phyloP scores from a whole-genome alignment of 768 basidiomycete genomes.

The Hypholoma fasciculare region DNA sequence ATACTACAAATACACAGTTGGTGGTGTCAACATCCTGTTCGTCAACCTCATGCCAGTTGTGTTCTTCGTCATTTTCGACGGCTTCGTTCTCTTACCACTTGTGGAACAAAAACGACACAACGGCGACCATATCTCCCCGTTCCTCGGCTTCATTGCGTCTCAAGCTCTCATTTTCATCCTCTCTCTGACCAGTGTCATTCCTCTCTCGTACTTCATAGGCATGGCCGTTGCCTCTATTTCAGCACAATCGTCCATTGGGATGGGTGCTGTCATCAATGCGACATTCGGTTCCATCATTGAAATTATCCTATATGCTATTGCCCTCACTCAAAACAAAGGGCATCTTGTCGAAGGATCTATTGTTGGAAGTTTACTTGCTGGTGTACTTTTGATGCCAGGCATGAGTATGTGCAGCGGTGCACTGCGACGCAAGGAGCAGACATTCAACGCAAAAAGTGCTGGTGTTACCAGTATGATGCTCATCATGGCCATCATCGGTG shows the following conservation, averaged over 20 bases:
- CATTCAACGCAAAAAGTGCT: slow-evolving; percentile 98
- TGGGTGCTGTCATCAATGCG: slow-evolving; percentile 99
- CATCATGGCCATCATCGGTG: slow-evolving; percentile 99
- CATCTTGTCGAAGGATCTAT: slow-evolving; percentile 96
- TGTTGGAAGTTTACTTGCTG: slow-evolving; percentile 92
- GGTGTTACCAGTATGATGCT: slow-evolving; percentile 99
- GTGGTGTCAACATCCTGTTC: slow-evolving; percentile 98
- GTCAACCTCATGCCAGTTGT: slow-evolving; percentile 93
- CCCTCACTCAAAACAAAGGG: slow-evolving; percentile 88
- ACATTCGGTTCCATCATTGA: slow-evolving; percentile 99
- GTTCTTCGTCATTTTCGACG: slow-evolving; percentile 95
- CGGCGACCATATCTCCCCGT: slow-evolving; percentile 56
- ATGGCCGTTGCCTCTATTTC: slow-evolving; percentile 99
- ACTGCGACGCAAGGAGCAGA: slow-evolving; percentile 88
- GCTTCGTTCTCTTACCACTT: slow-evolving; percentile 73
- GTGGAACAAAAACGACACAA: slow-evolving; percentile 60
- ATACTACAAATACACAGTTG: slow-evolving; percentile 99
- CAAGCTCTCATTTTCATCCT: slow-evolving; percentile 82
- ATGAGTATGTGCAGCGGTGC: slow-evolving; percentile 94
- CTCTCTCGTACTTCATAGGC: slow-evolving; percentile 97
- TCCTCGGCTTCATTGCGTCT: slow-evolving; percentile 71
- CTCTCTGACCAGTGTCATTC: slow-evolving; percentile 89
- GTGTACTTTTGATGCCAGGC: slow-evolving; percentile 96
- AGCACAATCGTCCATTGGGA: slow-evolving; percentile 97
- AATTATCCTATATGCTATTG: slow-evolving; percentile 89